Evolutionary conservation across 2,329 filamentous ascomycete species (phyloP).

Genomic region (Fusarium poae): DNA sequence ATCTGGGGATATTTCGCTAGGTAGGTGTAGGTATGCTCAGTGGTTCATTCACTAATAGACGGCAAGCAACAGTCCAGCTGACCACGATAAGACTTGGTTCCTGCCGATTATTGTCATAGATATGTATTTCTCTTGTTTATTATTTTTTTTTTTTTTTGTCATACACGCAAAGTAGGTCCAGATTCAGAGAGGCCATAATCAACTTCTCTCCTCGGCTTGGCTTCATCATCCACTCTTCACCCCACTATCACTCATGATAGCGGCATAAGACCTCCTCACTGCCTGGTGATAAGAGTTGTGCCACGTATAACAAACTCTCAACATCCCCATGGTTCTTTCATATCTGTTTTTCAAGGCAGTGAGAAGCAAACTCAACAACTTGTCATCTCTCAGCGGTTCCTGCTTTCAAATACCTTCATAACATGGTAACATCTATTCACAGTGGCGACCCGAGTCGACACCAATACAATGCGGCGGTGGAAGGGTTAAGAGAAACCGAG

Average conservation of each 20-base stretch:
- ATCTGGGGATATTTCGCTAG: constrained; percentile 26
- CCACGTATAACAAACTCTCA: constrained; percentile 18
- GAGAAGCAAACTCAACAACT: background rate
- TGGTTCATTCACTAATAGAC: constrained; percentile 26
- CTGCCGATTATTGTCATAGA: background rate
- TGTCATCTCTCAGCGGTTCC: background rate
- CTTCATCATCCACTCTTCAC: constrained; percentile 27
- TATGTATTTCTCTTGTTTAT: background rate
- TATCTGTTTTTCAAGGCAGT: background rate
- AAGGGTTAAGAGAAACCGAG: constrained; percentile 69
- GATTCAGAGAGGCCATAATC: background rate
- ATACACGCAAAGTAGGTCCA: background rate
- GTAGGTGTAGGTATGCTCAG: no score
- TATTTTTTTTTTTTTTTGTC: background rate
- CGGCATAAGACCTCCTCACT: constrained; percentile 24
- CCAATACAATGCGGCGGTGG: constrained; percentile 70
- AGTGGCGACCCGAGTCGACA: constrained; percentile 13
- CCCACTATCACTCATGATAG: constrained; percentile 29
- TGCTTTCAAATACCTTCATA: background rate
- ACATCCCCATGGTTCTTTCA: background rate
- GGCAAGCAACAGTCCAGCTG: constrained; percentile 34
- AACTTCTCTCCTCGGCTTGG: constrained; percentile 37
- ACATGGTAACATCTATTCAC: constrained; percentile 17
- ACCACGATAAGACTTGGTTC: constrained; percentile 21
- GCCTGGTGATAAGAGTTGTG: constrained; percentile 31